These are phyloP conservation scores for Aeschynomene evenia DNA, from an alignment of 306 rosid genomes.

Conservation along the genomic window DNA sequence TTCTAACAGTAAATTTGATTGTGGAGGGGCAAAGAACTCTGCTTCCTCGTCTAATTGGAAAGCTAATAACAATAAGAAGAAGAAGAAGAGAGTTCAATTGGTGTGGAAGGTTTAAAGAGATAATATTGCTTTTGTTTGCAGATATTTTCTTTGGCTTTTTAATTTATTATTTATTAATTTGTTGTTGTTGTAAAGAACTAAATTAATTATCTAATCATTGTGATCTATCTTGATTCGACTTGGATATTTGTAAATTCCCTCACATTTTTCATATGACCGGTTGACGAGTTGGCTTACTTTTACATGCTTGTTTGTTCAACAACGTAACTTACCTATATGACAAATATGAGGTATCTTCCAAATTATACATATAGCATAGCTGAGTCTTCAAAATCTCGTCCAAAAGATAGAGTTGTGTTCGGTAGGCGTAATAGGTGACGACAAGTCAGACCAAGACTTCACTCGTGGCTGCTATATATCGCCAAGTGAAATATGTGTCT, in stretches of 20 bases:
- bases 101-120: slow-evolving; percentile 41
- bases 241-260: neutral
- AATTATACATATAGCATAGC: neutral
- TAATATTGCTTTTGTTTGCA: neutral
- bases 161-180: too few species aligned
- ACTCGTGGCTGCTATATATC: neutral
- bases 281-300: neutral
- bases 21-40: slow-evolving; percentile 11
- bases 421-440: neutral
- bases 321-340: too few species aligned
- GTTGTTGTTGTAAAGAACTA: neutral
- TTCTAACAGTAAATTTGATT: neutral
- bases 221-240: neutral
- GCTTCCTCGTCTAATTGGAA: neutral
- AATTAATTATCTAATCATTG: neutral
- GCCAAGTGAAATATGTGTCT: too few species aligned
- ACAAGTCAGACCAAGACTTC: neutral
- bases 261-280: neutral
- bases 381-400: too few species aligned
- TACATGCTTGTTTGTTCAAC: neutral
- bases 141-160: neutral
- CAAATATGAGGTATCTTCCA: neutral
- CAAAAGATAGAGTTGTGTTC: neutral
- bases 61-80: neutral
- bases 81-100: slow-evolving; percentile 31